Conservation (phyloP, 305 asterid species). For the Fraxinus sp. region DNA sequence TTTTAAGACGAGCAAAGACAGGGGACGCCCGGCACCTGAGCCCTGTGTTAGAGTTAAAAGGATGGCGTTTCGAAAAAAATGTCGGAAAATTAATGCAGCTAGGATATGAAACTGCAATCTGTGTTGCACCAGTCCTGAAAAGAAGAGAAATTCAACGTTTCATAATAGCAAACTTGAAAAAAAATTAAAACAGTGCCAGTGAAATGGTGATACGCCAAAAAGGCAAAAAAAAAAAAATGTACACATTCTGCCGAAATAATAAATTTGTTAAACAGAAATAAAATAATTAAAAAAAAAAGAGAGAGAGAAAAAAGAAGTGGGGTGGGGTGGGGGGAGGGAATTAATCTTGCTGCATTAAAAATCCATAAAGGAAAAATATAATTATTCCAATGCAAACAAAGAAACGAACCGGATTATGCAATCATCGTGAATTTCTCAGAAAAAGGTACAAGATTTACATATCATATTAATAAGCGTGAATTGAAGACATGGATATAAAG, state of each 20-base stretch:
- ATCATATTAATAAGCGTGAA: neutral
- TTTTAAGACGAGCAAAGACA: constrained; percentile 32
- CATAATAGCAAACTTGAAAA: neutral
- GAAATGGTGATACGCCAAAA: neutral
- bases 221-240: neutral
- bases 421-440: neutral
- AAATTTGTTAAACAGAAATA: no score
- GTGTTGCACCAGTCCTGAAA: constrained; percentile 4
- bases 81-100: constrained; percentile 38
- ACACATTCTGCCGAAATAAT: no score
- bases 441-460: neutral
- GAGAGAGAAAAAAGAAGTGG: no score
- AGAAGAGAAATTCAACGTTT: neutral
- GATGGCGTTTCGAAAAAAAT: constrained; percentile 20
- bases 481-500: neutral
- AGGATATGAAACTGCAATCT: constrained; percentile 38
- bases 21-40: constrained; percentile 24
- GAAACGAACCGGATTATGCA: neutral
- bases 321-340: no score
- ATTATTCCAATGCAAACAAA: neutral
- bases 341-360: neutral
- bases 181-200: neutral
- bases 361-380: neutral
- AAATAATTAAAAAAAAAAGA: no score
- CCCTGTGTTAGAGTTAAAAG: constrained; percentile 15